These are phyloP conservation scores for Serendipita sp. DNA, from an alignment of 768 basidiomycete genomes.

Conservation along the genomic window DNA sequence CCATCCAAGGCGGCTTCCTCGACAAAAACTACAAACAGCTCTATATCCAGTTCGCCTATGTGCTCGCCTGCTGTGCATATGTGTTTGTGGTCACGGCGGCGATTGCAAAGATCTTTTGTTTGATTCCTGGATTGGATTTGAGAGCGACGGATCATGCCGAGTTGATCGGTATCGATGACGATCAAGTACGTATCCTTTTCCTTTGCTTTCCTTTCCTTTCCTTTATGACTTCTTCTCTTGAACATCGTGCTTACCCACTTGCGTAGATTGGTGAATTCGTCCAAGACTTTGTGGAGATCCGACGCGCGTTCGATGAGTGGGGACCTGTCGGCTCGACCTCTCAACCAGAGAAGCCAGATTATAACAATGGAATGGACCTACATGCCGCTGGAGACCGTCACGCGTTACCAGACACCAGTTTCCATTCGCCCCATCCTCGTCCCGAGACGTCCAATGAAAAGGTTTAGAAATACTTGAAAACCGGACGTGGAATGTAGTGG, in stretches of 20 bases:
- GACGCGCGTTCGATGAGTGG: too few species aligned
- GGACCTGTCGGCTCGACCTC: too few species aligned
- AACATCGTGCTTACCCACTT: not conserved
- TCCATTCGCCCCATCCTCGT: too few species aligned
- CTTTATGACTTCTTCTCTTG: not conserved
- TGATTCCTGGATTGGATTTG: conserved; percentile 42
- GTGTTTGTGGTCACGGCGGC: conserved; percentile 33
- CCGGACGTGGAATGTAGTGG: too few species aligned
- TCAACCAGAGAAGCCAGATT: too few species aligned
- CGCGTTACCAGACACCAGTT: too few species aligned
- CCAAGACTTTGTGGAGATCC: too few species aligned
- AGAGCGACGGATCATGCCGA: conserved; percentile 41
- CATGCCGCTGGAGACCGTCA: too few species aligned
- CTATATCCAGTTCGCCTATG: conserved; percentile 58
- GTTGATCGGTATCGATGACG: conserved; percentile 50
- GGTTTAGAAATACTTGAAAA: too few species aligned
- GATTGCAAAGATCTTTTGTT: conserved; percentile 40
- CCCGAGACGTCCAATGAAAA: too few species aligned
- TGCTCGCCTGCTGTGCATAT: conserved; percentile 41
- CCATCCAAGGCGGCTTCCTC: conserved; percentile 48
- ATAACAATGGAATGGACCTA: too few species aligned
- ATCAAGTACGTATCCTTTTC: conserved; percentile 34
- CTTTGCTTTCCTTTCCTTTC: not conserved
- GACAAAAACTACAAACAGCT: conserved; percentile 61
- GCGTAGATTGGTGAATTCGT: not conserved